Evolutionary conservation across 257 asterid species (phyloP).

Genomic region (Solanum dulcamara): DNA sequence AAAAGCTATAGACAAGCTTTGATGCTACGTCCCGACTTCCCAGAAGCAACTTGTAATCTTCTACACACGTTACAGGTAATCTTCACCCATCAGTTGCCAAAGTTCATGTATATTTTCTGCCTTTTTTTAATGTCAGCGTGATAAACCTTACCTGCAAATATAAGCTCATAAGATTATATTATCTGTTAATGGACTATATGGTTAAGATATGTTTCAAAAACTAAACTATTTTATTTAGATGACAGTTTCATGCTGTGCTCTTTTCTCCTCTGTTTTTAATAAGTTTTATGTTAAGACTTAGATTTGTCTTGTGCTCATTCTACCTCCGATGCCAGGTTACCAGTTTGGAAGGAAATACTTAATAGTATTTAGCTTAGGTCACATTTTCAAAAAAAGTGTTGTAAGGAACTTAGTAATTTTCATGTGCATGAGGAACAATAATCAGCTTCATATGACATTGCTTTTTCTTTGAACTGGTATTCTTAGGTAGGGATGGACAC

Average conservation of each 20-base stretch:
- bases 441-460: not conserved
- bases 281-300: not conserved
- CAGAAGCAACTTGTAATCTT: slow-evolving; percentile 97
- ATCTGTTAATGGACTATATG: not conserved
- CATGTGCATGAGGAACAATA: not conserved
- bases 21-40: slow-evolving; percentile 84
- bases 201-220: not conserved
- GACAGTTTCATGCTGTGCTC: not conserved
- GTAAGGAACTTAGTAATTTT: not conserved
- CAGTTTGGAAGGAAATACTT: not conserved
- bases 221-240: not conserved
- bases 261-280: not conserved
- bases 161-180: not conserved
- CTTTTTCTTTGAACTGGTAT: not conserved
- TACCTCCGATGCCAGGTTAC: not conserved
- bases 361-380: not conserved
- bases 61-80: slow-evolving; percentile 93
- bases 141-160: not conserved
- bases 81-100: not conserved
- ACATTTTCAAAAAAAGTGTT: too few species aligned
- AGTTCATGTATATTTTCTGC: not conserved
- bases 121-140: not conserved
- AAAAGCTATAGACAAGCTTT: slow-evolving; percentile 91
- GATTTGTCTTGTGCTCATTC: not conserved
- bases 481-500: not conserved